Evolutionary conservation across 345 rosid species (phyloP).

Genomic region (Populus euphratica): DNA sequence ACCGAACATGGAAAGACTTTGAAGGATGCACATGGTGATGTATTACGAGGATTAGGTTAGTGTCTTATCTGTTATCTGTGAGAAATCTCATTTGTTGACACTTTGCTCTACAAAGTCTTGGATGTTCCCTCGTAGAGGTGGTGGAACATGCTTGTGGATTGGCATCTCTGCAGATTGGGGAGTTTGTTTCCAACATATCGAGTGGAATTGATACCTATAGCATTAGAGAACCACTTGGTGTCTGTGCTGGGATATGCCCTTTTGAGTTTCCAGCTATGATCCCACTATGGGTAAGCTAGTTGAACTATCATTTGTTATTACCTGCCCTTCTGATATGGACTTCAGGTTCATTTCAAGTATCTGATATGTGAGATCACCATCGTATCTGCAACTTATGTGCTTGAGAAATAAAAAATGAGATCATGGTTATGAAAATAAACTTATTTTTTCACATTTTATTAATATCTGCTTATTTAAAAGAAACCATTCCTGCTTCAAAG

Average conservation of each 20-base stretch:
- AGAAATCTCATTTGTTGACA: constrained; percentile 5
- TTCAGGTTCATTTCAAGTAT: neutral
- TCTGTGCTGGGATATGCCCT: constrained; percentile 57
- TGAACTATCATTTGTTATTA: neutral
- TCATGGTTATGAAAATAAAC: neutral
- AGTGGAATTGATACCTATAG: constrained; percentile 44
- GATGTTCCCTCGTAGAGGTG: constrained; percentile 37
- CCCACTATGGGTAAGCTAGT: constrained; percentile 45
- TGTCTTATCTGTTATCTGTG: constrained; percentile 9
- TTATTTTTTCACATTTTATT: too few relatives aligned
- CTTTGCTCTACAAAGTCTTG: constrained; percentile 15
- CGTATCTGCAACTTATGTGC: neutral
- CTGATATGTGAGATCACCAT: neutral
- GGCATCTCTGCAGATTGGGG: constrained; percentile 46
- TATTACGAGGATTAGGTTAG: constrained; percentile 47
- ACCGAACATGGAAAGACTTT: constrained; percentile 54
- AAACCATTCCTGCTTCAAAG: too few relatives aligned
- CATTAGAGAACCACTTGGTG: constrained; percentile 51
- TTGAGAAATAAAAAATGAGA: neutral
- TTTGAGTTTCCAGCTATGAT: constrained; percentile 48
- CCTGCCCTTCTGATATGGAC: neutral
- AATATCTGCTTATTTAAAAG: too few relatives aligned
- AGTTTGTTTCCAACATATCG: constrained; percentile 40
- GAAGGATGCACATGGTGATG: constrained; percentile 44
- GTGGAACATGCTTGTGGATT: constrained; percentile 54